phyloP scores from a whole-genome alignment of 2,329 filamentous ascomycete species.

The Lojkania enalia region DNA sequence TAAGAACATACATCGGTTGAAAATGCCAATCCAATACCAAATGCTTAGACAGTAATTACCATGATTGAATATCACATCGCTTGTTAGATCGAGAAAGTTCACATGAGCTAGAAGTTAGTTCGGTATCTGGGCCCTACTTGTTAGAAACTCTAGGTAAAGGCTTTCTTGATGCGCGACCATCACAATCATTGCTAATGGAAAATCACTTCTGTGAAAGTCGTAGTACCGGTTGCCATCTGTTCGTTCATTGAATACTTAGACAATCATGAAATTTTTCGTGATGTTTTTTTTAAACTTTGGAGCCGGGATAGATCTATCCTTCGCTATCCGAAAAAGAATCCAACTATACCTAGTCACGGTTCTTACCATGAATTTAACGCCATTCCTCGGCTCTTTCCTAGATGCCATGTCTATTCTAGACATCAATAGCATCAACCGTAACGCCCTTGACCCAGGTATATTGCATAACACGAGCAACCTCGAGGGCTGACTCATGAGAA shows the following conservation, averaged over 20 bases:
- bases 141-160: too few species aligned
- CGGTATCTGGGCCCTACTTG: slow-evolving; percentile 1
- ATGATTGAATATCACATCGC: slow-evolving; percentile 72
- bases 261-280: neutral
- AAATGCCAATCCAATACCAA: too few species aligned
- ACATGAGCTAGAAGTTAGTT: slow-evolving; percentile 56
- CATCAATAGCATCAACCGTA: slow-evolving; percentile 82
- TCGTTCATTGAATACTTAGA: neutral
- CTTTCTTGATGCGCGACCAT: too few species aligned
- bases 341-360: too few species aligned
- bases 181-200: too few species aligned
- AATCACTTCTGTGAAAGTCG: too few species aligned
- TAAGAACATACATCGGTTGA: too few species aligned
- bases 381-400: neutral
- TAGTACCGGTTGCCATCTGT: too few species aligned
- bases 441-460: slow-evolving; percentile 85
- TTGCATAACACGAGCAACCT: slow-evolving; percentile 75
- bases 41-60: too few species aligned
- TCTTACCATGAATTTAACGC: too few species aligned
- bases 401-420: slow-evolving; percentile 56
- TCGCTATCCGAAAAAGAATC: neutral
- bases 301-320: neutral
- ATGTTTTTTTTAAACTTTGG: too few species aligned
- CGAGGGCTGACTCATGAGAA: slow-evolving; percentile 72
- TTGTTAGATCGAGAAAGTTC: slow-evolving; percentile 68